Conservation (phyloP, 345 rosid species). For the Psidium friedrichsthalianum region DNA sequence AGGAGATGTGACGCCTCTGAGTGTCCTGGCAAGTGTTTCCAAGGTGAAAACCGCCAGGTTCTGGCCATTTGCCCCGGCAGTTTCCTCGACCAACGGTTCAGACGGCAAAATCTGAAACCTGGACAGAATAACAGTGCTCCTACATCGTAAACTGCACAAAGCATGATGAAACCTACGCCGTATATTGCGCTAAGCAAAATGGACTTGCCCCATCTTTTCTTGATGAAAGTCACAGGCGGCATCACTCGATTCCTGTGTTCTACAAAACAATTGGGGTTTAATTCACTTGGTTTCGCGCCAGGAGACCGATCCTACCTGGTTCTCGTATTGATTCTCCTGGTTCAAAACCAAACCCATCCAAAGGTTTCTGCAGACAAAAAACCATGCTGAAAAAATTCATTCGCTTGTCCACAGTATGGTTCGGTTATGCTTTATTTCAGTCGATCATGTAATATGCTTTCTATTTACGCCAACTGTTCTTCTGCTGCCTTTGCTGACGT, state of each 20-base stretch:
- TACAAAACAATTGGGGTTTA: neutral
- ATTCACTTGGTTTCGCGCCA: neutral
- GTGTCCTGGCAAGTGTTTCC: conserved; percentile 45
- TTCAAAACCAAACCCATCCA: neutral
- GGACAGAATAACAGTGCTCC: neutral
- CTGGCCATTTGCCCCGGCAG: conserved; percentile 23
- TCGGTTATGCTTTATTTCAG: neutral
- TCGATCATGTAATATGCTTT: neutral
- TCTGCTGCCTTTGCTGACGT: neutral
- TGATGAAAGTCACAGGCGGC: neutral
- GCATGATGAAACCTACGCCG: neutral
- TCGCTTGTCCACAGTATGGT: neutral
- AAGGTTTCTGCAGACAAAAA: neutral
- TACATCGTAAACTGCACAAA: neutral
- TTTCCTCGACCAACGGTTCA: neutral
- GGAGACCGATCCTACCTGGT: neutral
- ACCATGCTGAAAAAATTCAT: neutral
- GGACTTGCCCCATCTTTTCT: neutral
- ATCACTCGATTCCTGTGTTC: neutral
- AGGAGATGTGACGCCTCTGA: conserved; percentile 36
- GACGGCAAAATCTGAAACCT: neutral
- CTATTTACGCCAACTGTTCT: neutral
- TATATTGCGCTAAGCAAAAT: neutral
- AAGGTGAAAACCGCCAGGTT: conserved; percentile 55
- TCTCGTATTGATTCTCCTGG: neutral